A percentile compares a stretch with the other conserved stretches of the same genome.
These are phyloP conservation scores for Nicotiana otophora DNA, from an alignment of 257 asterid species.

Conservation along the genomic window DNA sequence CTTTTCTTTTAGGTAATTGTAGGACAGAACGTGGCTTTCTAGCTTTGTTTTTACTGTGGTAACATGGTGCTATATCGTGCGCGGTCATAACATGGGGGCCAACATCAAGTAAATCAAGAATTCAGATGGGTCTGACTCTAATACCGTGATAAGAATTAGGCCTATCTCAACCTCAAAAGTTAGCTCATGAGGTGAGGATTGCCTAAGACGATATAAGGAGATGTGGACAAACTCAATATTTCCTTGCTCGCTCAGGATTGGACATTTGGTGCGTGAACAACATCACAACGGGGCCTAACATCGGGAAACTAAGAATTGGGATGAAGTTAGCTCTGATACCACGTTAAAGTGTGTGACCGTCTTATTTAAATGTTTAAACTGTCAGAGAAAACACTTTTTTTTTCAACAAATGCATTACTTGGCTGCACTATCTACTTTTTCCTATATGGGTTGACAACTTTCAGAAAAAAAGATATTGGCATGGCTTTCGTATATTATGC, in stretches of 20 bases:
- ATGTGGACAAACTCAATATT: too few relatives aligned
- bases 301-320: background rate
- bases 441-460: background rate
- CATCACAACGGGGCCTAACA: background rate
- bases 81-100: background rate
- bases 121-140: background rate
- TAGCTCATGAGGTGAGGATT: too few relatives aligned
- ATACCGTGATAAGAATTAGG: background rate
- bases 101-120: background rate
- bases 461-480: background rate
- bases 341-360: background rate
- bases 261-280: background rate
- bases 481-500: background rate
- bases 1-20: background rate
- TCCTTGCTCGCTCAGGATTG: too few relatives aligned
- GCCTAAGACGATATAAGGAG: too few relatives aligned
- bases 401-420: background rate
- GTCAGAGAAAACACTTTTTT: background rate
- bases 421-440: too few relatives aligned
- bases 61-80: background rate
- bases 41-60: background rate
- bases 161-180: too few relatives aligned
- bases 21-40: background rate
- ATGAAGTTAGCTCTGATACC: background rate
- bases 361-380: background rate